phyloP scores from a whole-genome alignment of 805 yeast genomes.

The Sugiyamaella boreocaroliniensis region DNA sequence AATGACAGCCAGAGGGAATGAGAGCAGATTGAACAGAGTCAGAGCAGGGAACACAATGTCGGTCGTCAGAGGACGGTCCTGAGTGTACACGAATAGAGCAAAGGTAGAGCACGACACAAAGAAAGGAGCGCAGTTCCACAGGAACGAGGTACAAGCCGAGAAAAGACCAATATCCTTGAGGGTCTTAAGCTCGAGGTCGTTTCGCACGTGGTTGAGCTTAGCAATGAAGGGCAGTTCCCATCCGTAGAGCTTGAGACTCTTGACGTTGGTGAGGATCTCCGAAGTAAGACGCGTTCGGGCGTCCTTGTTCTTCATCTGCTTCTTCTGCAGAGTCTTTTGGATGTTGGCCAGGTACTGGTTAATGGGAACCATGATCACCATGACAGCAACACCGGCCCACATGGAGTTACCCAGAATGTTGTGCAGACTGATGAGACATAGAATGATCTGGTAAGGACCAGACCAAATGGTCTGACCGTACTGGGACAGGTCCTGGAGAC shows the following conservation, averaged over 20 bases:
- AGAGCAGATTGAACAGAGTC: conserved; percentile 61
- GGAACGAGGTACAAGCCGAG: conserved; percentile 80
- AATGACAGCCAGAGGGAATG: conserved; percentile 86
- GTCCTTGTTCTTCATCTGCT: conserved; percentile 84
- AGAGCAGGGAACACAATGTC: conserved; percentile 76
- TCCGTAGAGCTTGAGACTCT: conserved; percentile 75
- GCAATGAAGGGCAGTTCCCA: conserved; percentile 76
- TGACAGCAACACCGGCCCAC: conserved; percentile 88
- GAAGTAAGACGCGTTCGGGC: conserved; percentile 69
- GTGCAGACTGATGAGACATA: conserved; percentile 73
- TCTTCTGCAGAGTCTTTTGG: conserved; percentile 55
- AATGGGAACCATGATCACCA: conserved; percentile 69
- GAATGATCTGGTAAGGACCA: conserved; percentile 81
- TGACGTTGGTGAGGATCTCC: conserved; percentile 85
- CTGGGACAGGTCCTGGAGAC: conserved; percentile 62
- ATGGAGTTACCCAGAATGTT: conserved; percentile 67
- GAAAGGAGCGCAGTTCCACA: conserved; percentile 85
- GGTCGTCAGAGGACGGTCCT: conserved; percentile 67
- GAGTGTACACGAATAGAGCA: conserved; percentile 64
- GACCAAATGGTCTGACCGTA: conserved; percentile 81
- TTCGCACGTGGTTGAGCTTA: conserved; percentile 48
- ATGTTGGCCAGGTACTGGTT: conserved; percentile 45
- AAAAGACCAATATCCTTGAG: conserved; percentile 68
- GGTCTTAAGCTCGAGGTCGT: conserved; percentile 57
- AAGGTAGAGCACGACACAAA: conserved; percentile 89